Evolutionary conservation across 805 yeast species (phyloP).

Genomic region (Lipomyces yamadae): DNA sequence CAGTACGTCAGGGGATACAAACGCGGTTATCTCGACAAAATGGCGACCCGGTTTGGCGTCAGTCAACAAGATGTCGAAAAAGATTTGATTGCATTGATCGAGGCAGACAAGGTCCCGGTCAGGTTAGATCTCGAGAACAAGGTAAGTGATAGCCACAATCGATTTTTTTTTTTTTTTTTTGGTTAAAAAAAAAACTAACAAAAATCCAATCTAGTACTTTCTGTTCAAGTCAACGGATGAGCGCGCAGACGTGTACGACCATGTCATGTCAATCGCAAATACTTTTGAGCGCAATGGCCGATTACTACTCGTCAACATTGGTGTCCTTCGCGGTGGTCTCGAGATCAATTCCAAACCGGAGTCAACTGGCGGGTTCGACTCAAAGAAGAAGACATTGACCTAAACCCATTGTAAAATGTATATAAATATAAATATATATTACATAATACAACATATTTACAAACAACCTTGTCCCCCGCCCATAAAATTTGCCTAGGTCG

Average conservation of each 20-base stretch:
- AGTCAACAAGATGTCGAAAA: conserved; percentile 19
- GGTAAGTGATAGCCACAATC: not conserved
- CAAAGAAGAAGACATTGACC: conserved; percentile 2
- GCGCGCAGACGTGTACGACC: conserved; percentile 27
- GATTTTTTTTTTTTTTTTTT: not conserved
- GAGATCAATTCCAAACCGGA: conserved; percentile 17
- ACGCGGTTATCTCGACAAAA: conserved; percentile 25
- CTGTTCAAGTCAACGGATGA: conserved; percentile 25
- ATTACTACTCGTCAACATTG: conserved; percentile 26
- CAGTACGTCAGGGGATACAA: conserved; percentile 34
- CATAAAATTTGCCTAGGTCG: too few species aligned
- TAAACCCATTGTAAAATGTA: not conserved
- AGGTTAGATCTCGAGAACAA: conserved; percentile 31
- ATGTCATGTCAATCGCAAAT: conserved; percentile 19
- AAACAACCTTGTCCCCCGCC: too few species aligned
- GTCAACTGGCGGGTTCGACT: not conserved
- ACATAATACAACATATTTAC: too few species aligned
- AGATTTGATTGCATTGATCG: conserved; percentile 21
- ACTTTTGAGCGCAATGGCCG: conserved; percentile 30
- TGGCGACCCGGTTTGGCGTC: conserved; percentile 34
- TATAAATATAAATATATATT: too few species aligned
- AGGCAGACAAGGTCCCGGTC: conserved; percentile 17
- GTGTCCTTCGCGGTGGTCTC: conserved; percentile 27
- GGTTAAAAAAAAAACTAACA: too few species aligned
- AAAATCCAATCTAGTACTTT: conserved; percentile 10